These are phyloP conservation scores for Linanthus parryae DNA, from an alignment of 148 eudicot genomes.

Conservation along the genomic window DNA sequence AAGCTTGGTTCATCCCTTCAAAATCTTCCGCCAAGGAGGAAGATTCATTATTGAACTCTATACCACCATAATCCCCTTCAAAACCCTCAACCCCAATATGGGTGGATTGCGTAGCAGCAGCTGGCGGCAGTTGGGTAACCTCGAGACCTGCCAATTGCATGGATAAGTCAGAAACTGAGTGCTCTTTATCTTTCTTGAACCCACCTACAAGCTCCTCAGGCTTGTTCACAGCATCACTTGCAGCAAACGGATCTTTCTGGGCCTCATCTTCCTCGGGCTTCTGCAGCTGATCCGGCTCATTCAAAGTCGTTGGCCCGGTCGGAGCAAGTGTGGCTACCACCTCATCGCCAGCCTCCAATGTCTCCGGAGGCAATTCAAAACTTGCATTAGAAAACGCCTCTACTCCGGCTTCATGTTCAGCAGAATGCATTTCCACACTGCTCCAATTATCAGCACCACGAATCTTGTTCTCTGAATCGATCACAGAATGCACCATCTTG, in stretches of 20 bases:
- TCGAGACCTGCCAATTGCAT: conserved; percentile 84
- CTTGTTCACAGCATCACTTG: conserved; percentile 66
- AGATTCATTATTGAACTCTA: conserved; percentile 81
- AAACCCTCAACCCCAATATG: conserved; percentile 90
- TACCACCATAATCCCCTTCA: conserved; percentile 96
- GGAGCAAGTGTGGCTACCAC: conserved; percentile 41
- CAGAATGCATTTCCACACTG: conserved; percentile 36
- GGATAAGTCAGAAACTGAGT: conserved; percentile 41
- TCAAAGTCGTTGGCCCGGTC: conserved; percentile 27
- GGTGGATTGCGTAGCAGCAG: conserved; percentile 85
- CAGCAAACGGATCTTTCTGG: conserved; percentile 89
- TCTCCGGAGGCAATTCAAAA: conserved; percentile 81
- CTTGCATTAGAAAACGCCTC: conserved; percentile 48
- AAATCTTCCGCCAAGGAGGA: conserved; percentile 82
- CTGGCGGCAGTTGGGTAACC: conserved; percentile 78
- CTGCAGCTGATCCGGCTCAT: conserved; percentile 39
- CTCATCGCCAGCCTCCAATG: conserved; percentile 83
- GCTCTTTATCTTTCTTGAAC: conserved; percentile 80
- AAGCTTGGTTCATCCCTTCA: conserved; percentile 93
- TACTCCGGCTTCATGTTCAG: conserved; percentile 64
- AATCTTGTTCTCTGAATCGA: conserved; percentile 73
- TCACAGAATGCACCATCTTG: conserved; percentile 87
- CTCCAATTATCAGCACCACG: conserved; percentile 91
- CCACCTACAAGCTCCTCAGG: conserved; percentile 77
- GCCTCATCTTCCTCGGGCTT: conserved; percentile 45